Evolutionary conservation across 2,329 filamentous ascomycete species (phyloP), one percentile per base, ranked within the genome.

Genomic region (Fusarium graminum): DNA sequence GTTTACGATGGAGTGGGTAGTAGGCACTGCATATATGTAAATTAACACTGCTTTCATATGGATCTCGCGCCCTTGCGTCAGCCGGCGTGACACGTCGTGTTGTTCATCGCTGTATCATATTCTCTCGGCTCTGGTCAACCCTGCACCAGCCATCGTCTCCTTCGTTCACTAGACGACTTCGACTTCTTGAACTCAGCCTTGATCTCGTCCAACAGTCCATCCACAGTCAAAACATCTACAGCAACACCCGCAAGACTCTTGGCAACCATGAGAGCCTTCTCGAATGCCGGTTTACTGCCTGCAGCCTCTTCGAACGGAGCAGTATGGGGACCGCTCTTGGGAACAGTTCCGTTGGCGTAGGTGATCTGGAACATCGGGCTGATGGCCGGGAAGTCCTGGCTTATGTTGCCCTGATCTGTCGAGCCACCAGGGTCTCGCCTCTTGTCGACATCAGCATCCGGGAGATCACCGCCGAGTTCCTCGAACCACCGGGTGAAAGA

Each of bases 231-330:
- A 1, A 86, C 76, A 57, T 86, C 83, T 4, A 85, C 59, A 0
- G 79, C 84, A 1, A 81, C 80, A 4, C 81, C 81, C 3, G 83
- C 82, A 41, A 85, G 69, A 4, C 78, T 80, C 65, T 85, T 85
- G 0, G 78, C 82, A 1, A 81, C 82, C 49, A 79, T 76, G 25
- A 85, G 66, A 0, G 82, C 78, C 42, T 80, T 77, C 28, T 80
- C 73, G 54, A 85, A 85, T 0, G 82, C 81, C 16, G 78, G 77
- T 25, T 75, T 76, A 0, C 81, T 86, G 6, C 84, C 83, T 0
- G 84, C 80, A 0, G 84, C 82, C 4, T 76, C 74, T 10, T 83
- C 82, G 65, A 86, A 89, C 0, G 82, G 80, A 0, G 82, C 80
- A 9, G 80, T 88, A 59, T 86, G 86, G 17, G 85, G 85, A 0